These are phyloP conservation scores for Lecanosticta acicola DNA, from an alignment of 2,329 filamentous ascomycete genomes.

Conservation along the genomic window DNA sequence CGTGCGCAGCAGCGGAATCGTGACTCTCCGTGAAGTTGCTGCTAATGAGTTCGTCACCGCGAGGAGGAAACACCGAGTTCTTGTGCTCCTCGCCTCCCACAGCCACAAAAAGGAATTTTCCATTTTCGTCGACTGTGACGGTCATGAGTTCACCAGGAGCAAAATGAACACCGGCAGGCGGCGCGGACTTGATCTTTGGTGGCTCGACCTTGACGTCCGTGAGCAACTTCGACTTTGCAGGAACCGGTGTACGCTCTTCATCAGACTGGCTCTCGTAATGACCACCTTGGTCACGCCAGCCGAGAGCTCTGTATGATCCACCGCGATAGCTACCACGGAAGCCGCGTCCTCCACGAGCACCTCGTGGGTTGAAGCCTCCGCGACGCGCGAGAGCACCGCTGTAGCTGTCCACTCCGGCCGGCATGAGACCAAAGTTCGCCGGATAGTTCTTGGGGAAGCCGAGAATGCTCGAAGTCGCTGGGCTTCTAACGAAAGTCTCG, in stretches of 20 bases:
- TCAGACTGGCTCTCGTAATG: neutral
- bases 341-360: slow-evolving; percentile 13
- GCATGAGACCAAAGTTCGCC: slow-evolving; percentile 10
- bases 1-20: neutral
- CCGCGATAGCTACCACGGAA: slow-evolving; percentile 7
- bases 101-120: neutral
- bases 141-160: slow-evolving; percentile 1
- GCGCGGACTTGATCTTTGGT: neutral
- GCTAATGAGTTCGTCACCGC: neutral
- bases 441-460: slow-evolving; percentile 15
- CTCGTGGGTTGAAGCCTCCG: slow-evolving; percentile 8
- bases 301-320: neutral
- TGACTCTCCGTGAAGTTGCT: neutral
- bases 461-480: slow-evolving; percentile 19
- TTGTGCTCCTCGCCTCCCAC: neutral
- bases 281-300: neutral
- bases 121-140: slow-evolving; percentile 4
- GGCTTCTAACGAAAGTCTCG: slow-evolving; percentile 21
- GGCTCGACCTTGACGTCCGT: neutral
- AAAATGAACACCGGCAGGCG: neutral
- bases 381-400: slow-evolving; percentile 1
- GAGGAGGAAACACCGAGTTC: neutral
- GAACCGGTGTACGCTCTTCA: neutral
- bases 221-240: neutral
- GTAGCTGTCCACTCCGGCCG: too few relatives aligned